These are phyloP conservation scores for Podospora comata DNA, from an alignment of 495 filamentous ascomycete species.

Conservation along the genomic window DNA sequence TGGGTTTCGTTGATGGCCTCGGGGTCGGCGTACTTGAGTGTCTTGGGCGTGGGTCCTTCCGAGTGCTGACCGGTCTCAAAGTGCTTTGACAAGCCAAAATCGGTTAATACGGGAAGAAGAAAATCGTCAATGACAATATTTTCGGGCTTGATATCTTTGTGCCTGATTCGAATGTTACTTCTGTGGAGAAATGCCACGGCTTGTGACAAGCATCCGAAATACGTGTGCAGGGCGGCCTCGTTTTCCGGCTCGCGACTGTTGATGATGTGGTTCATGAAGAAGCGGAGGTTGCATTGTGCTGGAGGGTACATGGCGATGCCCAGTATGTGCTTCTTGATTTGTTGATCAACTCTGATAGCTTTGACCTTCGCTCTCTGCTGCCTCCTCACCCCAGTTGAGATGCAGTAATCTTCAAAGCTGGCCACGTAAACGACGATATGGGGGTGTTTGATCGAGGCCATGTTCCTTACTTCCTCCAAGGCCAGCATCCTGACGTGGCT, in stretches of 20 bases:
- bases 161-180: constrained; percentile 33
- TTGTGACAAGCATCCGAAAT: constrained; percentile 37
- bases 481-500: constrained; percentile 29
- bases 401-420: constrained; percentile 35
- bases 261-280: constrained; percentile 30
- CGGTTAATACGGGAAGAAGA: constrained; percentile 36
- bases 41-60: constrained; percentile 33
- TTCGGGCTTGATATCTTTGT: constrained; percentile 49
- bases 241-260: constrained; percentile 14
- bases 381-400: constrained; percentile 19
- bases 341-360: constrained; percentile 19
- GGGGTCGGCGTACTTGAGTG: constrained; percentile 46
- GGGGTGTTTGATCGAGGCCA: constrained; percentile 29
- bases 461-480: constrained; percentile 32
- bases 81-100: constrained; percentile 46
- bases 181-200: constrained; percentile 43
- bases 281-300: constrained; percentile 30
- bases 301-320: constrained; percentile 39
- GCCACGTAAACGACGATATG: constrained; percentile 38
- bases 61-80: constrained; percentile 37
- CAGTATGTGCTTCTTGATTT: constrained; percentile 33
- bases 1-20: constrained; percentile 37
- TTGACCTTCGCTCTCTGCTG: constrained; percentile 12
- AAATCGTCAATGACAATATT: constrained; percentile 45
- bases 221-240: constrained; percentile 29